phyloP scores from a whole-genome alignment of 495 filamentous ascomycete genomes.

The Penicillium ochrochloron region DNA sequence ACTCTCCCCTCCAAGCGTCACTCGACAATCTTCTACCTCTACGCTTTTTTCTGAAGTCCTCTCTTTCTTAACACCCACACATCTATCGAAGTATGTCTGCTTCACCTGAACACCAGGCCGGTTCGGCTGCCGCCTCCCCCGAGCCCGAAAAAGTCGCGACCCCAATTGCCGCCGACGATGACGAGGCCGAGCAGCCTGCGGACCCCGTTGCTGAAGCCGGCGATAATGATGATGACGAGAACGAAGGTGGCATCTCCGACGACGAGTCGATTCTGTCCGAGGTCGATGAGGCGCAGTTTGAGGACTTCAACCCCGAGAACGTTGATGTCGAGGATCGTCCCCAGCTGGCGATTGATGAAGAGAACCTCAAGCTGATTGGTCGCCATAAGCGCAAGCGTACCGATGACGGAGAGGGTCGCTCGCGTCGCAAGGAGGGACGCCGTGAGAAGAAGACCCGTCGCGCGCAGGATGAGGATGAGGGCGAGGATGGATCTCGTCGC shows the following conservation, averaged over 20 bases:
- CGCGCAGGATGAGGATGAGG: constrained; percentile 55
- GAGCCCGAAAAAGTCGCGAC: constrained; percentile 31
- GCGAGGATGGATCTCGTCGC: constrained; percentile 62
- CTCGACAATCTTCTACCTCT: background rate
- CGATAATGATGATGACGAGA: constrained; percentile 17
- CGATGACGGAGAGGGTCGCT: constrained; percentile 57
- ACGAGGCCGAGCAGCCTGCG: constrained; percentile 23
- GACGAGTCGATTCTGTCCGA: constrained; percentile 89
- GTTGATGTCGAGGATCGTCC: constrained; percentile 78
- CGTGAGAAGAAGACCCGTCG: constrained; percentile 76
- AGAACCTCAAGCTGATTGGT: constrained; percentile 74
- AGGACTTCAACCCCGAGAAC: constrained; percentile 81
- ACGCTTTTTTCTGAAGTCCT: background rate
- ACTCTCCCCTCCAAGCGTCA: constrained; percentile 1
- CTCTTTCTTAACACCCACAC: background rate
- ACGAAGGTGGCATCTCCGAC: constrained; percentile 59
- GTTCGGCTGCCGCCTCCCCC: constrained; percentile 29
- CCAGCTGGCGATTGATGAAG: constrained; percentile 82
- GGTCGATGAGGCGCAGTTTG: constrained; percentile 93
- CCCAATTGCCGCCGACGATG: constrained; percentile 35
- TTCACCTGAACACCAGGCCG: constrained; percentile 40
- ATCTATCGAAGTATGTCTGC: constrained; percentile 41
- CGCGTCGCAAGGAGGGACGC: constrained; percentile 76
- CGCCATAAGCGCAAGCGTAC: constrained; percentile 83
- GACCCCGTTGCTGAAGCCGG: constrained; percentile 23